Evolutionary conservation across 2,329 filamentous ascomycete species (phyloP).

Genomic region (Ascochyta koolunga): DNA sequence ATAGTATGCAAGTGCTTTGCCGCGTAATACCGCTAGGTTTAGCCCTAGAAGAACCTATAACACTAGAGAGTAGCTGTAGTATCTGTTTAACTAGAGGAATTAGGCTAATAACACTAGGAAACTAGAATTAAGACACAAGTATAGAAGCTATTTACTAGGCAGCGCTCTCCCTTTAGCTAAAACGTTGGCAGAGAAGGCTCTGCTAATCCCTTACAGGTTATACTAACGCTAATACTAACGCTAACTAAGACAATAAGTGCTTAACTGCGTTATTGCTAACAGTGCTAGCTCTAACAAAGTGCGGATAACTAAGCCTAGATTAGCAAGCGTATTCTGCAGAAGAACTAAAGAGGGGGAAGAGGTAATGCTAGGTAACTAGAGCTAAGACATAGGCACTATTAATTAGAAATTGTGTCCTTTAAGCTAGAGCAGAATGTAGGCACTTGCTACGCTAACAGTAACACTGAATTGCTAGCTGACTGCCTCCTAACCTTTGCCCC

Average conservation of each 20-base stretch:
- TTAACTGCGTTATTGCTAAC: neutral
- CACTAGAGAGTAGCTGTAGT: neutral
- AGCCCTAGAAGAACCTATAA: neutral
- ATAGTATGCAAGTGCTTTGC: neutral
- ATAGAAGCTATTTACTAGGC: neutral
- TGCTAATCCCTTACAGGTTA: neutral
- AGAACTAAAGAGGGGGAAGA: neutral
- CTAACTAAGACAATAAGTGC: neutral
- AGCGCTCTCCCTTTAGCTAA: neutral
- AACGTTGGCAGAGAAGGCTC: neutral
- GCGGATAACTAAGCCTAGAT: neutral
- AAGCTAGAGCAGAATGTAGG: neutral
- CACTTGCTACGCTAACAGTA: neutral
- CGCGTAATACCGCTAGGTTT: neutral
- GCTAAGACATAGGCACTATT: neutral
- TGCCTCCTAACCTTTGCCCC: neutral
- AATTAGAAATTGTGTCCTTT: no score
- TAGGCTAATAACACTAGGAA: no score
- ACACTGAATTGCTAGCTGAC: neutral
- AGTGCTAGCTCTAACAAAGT: neutral
- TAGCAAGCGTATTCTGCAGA: neutral
- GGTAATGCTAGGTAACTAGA: neutral
- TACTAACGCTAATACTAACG: no score
- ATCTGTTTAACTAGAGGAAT: neutral
- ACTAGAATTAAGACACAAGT: neutral